Base-by-base conservation (phyloP, 164 flowering plant genomes). In the Stephania yunnanensis region DNA sequence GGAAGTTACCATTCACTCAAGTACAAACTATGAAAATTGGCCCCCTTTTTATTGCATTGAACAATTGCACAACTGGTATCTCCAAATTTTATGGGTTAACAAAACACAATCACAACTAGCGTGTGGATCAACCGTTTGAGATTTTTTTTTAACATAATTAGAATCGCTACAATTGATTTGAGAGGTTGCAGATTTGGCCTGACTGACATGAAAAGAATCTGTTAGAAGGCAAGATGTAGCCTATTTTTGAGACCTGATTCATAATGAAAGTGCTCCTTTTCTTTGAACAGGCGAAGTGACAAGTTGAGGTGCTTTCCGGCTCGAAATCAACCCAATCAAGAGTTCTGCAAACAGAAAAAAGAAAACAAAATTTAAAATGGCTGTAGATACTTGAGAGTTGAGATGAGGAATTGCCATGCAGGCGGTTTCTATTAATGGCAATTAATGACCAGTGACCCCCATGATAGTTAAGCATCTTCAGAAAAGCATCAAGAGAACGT, bases 331-430 rank as follows among this genome's bases (percentile, higher is more conserved):
- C 15, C 65, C 65, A 17, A 7, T 19, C 65, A 19, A 61, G 2
- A 61, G 66, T 61, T 61, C 66, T 61, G 20, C 66, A 50, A 61
- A 61, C 66, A 61, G 66, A n/a, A 61, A 58, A 19, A 15, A 61
- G 22, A 61, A 61, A 61, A 19, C 20, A 58, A 19, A 58, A 19
- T 15, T 15, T 7, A 7, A 58, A 17, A 58, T 13, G n/a, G 5
- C 22, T 20, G 9, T 19, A 17, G 22, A n/a, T n/a, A 61, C 9
- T 19, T 8, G 22, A 61, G 9, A n/a, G 5, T 19, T 8, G 22
- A 61, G 9, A n/a, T 19, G 19, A 61, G 9, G n/a, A 61, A 20
- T 7, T 61, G 66, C 10, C 5, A 19, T 61, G 66, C 66, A 61
- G 20, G n/a, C 20, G 25, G 20, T 6, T 61, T 61, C 22, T 17